Evolutionary conservation across 495 filamentous ascomycete genomes (phyloP).

Genomic region (Corynascus novoguineensis): DNA sequence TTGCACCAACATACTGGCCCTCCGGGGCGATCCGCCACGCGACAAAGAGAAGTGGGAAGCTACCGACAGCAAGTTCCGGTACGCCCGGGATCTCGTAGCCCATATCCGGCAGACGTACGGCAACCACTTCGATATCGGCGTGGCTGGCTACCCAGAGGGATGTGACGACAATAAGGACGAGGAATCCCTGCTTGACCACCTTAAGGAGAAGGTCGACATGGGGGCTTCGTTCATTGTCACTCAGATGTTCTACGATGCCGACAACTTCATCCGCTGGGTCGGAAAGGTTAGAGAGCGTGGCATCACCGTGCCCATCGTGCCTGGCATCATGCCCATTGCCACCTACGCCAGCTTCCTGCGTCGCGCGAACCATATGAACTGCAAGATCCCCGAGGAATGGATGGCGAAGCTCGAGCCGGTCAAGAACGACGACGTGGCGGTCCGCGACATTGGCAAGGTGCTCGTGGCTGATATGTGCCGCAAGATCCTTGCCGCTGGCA

Average conservation of each 20-base stretch:
- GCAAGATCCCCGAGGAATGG: constrained; percentile 75
- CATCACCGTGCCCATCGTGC: constrained; percentile 85
- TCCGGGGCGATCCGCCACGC: constrained; percentile 90
- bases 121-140: constrained; percentile 95
- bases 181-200: constrained; percentile 78
- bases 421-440: constrained; percentile 92
- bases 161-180: constrained; percentile 86
- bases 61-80: constrained; percentile 76
- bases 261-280: constrained; percentile 91
- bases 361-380: constrained; percentile 82
- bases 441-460: constrained; percentile 82
- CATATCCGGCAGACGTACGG: constrained; percentile 88
- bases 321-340: constrained; percentile 98
- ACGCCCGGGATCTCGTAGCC: constrained; percentile 88
- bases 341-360: constrained; percentile 89
- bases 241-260: constrained; percentile 99
- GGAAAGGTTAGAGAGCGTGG: constrained; percentile 75
- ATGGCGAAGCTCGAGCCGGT: constrained; percentile 77
- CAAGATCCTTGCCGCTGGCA: constrained; percentile 71
- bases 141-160: constrained; percentile 96
- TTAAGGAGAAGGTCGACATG: constrained; percentile 97
- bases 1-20: constrained; percentile 94
- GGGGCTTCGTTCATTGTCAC: constrained; percentile 92
- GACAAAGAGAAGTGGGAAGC: constrained; percentile 93
- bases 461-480: constrained; percentile 91